Percentiles rank a stretch among this genome's conserved stretches.
Evolutionary conservation across 1,284 basidiomycete genomes (phyloP).

Genomic region (Cryptococcus sp.): DNA sequence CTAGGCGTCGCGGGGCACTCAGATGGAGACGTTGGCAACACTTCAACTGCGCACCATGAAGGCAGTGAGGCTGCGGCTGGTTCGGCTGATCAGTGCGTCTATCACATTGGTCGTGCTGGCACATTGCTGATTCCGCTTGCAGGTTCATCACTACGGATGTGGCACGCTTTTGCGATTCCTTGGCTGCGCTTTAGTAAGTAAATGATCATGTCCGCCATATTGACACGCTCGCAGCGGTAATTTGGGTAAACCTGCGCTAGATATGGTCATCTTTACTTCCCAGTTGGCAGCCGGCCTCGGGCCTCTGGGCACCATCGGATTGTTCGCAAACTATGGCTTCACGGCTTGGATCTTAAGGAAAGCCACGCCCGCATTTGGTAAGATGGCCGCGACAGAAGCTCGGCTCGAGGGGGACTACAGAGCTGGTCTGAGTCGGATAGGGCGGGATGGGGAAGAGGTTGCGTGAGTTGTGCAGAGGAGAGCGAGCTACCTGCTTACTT

Average conservation of each 20-base stretch:
- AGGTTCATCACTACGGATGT: constrained; percentile 89
- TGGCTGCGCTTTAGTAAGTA: constrained; percentile 82
- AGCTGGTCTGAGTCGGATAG: constrained; percentile 81
- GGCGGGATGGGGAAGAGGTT: constrained; percentile 90
- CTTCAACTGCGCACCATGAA: constrained; percentile 23
- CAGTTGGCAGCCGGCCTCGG: constrained; percentile 87
- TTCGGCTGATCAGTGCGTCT: constrained; percentile 69
- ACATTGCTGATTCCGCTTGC: constrained; percentile 25
- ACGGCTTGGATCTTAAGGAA: constrained; percentile 80
- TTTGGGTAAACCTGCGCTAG: constrained; percentile 85
- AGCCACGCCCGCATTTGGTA: constrained; percentile 92
- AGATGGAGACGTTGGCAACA: constrained; percentile 6
- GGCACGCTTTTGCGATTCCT: constrained; percentile 82
- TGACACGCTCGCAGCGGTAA: constrained; percentile 60
- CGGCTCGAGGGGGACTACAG: constrained; percentile 84
- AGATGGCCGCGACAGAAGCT: constrained; percentile 85
- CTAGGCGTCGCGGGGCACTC: constrained; percentile 44
- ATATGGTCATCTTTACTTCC: constrained; percentile 89
- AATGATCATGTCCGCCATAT: neutral
- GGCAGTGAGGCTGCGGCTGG: constrained; percentile 60
- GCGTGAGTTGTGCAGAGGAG: constrained; percentile 64
- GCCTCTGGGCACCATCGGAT: constrained; percentile 67
- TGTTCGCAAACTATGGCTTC: constrained; percentile 82
- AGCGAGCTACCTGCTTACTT: too few species aligned
- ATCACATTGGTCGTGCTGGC: neutral